A percentile compares a stretch with the other conserved stretches of the same genome.
These are phyloP conservation scores for Saturnispora silvae DNA, from an alignment of 805 yeast genomes.

Conservation along the genomic window DNA sequence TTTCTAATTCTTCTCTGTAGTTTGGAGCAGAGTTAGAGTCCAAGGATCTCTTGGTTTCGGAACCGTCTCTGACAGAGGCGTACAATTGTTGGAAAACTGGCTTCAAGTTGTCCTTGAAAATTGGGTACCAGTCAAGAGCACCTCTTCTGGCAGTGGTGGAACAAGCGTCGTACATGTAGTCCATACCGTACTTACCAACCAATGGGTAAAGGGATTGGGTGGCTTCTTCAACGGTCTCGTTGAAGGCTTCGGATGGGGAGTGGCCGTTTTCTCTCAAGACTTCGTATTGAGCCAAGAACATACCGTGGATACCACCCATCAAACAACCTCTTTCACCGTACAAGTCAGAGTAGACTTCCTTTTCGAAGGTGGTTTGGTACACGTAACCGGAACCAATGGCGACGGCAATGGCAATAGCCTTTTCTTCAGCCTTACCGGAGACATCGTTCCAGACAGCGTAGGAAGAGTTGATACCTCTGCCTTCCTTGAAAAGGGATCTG, in stretches of 20 bases:
- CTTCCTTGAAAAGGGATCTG: slow-evolving; percentile 98
- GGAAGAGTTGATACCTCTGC: slow-evolving; percentile 99
- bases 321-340: slow-evolving; percentile 99
- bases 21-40: slow-evolving; percentile 97
- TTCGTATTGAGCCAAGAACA: slow-evolving; percentile 99
- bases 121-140: slow-evolving; percentile 99
- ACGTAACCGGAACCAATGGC: slow-evolving; percentile 99
- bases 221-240: slow-evolving; percentile 99
- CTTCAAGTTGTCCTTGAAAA: slow-evolving; percentile 96
- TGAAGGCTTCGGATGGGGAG: slow-evolving; percentile 99
- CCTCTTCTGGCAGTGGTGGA: slow-evolving; percentile 99
- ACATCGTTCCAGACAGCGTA: slow-evolving; percentile 99
- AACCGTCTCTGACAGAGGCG: slow-evolving; percentile 89
- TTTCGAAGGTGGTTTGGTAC: slow-evolving; percentile 98
- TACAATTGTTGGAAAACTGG: slow-evolving; percentile 96
- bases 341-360: slow-evolving; percentile 97
- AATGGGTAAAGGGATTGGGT: slow-evolving; percentile 99
- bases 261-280: slow-evolving; percentile 99
- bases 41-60: slow-evolving; percentile 95
- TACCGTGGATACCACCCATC: slow-evolving; percentile 99
- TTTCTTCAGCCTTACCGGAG: slow-evolving; percentile 98
- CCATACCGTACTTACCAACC: slow-evolving; percentile 99
- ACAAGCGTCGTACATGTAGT: slow-evolving; percentile 99
- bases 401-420: slow-evolving; percentile 95
- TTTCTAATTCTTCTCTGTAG: slow-evolving; percentile 93